Evolutionary conservation across 495 filamentous ascomycete species (phyloP).

Genomic region (Aspergillus avenaceus): DNA sequence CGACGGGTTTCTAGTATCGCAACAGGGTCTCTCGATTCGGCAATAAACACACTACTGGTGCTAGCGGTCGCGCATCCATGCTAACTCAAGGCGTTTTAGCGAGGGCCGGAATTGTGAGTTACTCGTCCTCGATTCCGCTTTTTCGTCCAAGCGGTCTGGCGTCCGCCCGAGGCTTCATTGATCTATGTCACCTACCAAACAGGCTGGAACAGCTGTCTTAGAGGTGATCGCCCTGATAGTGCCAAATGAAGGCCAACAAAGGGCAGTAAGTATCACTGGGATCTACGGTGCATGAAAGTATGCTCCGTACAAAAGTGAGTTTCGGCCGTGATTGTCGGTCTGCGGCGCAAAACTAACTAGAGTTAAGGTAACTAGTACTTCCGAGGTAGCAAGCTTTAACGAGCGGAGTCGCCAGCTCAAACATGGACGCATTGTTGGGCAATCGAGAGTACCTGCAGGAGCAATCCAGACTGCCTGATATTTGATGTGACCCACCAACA

Average conservation of each 20-base stretch:
- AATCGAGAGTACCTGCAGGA: conserved; percentile 12
- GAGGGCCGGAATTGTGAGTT: not conserved
- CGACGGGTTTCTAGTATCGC: not conserved
- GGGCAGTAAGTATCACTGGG: not conserved
- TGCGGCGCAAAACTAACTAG: not conserved
- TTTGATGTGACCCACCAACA: conserved; percentile 3
- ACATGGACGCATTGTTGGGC: conserved; percentile 5
- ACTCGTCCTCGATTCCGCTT: not conserved
- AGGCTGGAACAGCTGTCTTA: not conserved
- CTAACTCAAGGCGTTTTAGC: not conserved
- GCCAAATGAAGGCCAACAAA: conserved; percentile 8
- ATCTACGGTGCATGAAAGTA: conserved; percentile 2
- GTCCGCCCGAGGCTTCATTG: not conserved
- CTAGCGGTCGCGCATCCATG: not conserved
- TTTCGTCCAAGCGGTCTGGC: not conserved
- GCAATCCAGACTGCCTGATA: conserved; percentile 8
- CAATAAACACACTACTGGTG: not conserved
- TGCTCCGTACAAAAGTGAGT: not conserved
- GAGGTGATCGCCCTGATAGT: conserved; percentile 12
- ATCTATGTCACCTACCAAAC: not conserved
- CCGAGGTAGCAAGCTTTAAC: not conserved
- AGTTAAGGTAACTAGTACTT: not conserved
- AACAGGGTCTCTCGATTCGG: not conserved
- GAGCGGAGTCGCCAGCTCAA: conserved; percentile 11
- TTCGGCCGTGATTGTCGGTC: not conserved